Evolutionary conservation across 345 rosid genomes (phyloP).

Genomic region (Xanthoceras sorbifolium): DNA sequence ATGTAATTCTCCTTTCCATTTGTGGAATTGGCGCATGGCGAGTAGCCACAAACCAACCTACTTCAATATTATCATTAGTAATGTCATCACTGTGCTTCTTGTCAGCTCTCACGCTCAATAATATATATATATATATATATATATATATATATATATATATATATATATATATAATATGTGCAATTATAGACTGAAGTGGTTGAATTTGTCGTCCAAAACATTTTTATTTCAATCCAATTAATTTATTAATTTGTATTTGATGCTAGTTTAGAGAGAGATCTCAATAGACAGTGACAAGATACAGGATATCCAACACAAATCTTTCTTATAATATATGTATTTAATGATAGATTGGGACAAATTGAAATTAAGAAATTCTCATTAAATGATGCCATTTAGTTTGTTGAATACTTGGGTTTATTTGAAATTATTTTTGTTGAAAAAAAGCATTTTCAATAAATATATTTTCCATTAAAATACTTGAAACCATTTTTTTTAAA

Average conservation of each 20-base stretch:
- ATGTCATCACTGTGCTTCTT: not conserved
- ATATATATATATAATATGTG: too few species aligned
- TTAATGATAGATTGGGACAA: not conserved
- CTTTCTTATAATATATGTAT: not conserved
- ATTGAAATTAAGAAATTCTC: not conserved
- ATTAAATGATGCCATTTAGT: not conserved
- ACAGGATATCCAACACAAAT: not conserved
- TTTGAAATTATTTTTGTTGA: too few species aligned
- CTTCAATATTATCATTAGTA: not conserved
- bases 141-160: too few species aligned
- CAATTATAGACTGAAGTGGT: not conserved
- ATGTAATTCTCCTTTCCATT: not conserved
- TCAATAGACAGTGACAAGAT: not conserved
- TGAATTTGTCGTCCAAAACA: not conserved
- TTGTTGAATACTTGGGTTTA: not conserved
- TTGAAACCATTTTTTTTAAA: too few species aligned
- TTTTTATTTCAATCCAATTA: not conserved
- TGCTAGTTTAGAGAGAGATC: not conserved
- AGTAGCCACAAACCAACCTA: not conserved
- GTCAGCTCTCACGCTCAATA: not conserved
- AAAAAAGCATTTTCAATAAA: not conserved
- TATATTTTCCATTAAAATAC: too few species aligned
- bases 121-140: too few species aligned
- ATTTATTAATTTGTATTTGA: not conserved
- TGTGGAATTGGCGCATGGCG: not conserved